A percentile compares a stretch with the other conserved stretches of the same genome.
Conservation (phyloP, 331 rosid species). For the Telfairia occidentalis region DNA sequence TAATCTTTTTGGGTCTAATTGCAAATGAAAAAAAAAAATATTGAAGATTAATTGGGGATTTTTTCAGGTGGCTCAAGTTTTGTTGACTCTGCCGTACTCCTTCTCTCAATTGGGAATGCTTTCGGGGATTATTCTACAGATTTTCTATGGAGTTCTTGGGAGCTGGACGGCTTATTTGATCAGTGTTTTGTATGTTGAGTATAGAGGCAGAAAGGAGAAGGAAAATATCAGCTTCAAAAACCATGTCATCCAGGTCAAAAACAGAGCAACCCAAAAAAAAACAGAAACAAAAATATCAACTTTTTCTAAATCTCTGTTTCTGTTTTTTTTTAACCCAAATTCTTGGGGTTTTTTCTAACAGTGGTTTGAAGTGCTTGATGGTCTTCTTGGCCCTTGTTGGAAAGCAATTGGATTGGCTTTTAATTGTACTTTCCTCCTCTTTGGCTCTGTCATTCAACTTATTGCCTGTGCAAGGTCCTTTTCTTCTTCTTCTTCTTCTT, state of each 20-base stretch:
- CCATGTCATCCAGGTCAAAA: constrained; percentile 80
- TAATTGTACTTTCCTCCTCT: constrained; percentile 12
- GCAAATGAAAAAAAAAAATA: too few relatives aligned
- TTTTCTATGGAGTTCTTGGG: constrained; percentile 72
- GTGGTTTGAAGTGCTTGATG: constrained; percentile 13
- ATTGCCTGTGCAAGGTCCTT: constrained; percentile 14
- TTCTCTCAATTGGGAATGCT: constrained; percentile 81
- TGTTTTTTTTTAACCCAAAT: not conserved
- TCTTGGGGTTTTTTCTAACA: not conserved
- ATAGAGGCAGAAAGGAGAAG: constrained; percentile 68
- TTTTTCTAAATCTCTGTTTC: not conserved
- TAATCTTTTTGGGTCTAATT: not conserved
- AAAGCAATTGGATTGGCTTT: constrained; percentile 9
- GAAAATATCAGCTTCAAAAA: constrained; percentile 83
- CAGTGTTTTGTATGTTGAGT: constrained; percentile 74
- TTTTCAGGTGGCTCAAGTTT: constrained; percentile 82
- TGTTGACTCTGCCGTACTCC: constrained; percentile 76
- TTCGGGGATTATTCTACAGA: constrained; percentile 63
- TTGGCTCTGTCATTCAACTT: constrained; percentile 10
- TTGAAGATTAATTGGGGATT: too few relatives aligned
- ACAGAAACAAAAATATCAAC: not conserved
- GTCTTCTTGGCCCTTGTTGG: constrained; percentile 3
- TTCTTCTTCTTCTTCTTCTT: not conserved
- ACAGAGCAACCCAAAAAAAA: not conserved
- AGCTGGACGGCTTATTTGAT: constrained; percentile 94